Percentiles rank a stretch among this genome's conserved stretches.
These are phyloP conservation scores for Penicillium flavigenum DNA, from an alignment of 495 filamentous ascomycete species.

Conservation along the genomic window DNA sequence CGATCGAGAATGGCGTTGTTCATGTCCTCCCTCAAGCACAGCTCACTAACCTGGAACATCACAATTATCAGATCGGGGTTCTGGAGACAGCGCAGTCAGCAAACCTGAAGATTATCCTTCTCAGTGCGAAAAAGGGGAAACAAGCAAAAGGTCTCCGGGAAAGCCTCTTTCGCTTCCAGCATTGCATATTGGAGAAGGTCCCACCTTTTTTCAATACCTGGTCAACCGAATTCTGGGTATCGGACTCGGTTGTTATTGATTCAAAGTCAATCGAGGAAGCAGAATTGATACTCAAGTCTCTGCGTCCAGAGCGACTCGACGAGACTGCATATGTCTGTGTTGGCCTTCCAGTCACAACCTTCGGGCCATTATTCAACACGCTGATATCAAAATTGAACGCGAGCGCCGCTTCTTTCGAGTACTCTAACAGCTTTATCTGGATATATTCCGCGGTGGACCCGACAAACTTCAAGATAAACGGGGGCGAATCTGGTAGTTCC, in stretches of 20 bases:
- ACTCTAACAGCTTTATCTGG: background rate
- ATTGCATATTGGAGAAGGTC: no score
- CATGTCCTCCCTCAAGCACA: slow-evolving; percentile 4
- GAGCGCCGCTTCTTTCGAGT: slow-evolving; percentile 8
- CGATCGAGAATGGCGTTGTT: slow-evolving; percentile 1
- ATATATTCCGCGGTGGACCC: slow-evolving; percentile 7
- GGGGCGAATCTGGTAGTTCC: background rate
- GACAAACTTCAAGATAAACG: slow-evolving; percentile 1
- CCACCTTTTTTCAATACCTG: no score
- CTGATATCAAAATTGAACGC: slow-evolving; percentile 11
- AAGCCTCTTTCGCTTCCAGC: no score
- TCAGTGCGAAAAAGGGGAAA: no score
- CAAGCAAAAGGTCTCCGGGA: no score
- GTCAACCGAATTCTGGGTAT: no score
- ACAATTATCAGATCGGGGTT: slow-evolving; percentile 8
- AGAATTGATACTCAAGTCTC: no score
- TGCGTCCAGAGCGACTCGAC: no score
- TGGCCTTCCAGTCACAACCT: background rate
- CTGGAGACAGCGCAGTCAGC: background rate
- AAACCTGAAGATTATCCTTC: slow-evolving; percentile 4
- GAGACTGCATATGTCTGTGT: no score
- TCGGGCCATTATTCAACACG: slow-evolving; percentile 14
- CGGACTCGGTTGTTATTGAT: no score
- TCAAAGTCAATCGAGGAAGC: no score
- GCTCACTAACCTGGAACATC: slow-evolving; percentile 2